A percentile compares a stretch with the other conserved stretches of the same genome.
These are phyloP conservation scores for Ceratocystis eucalypticola DNA, from an alignment of 2,329 filamentous ascomycete species.

Conservation along the genomic window DNA sequence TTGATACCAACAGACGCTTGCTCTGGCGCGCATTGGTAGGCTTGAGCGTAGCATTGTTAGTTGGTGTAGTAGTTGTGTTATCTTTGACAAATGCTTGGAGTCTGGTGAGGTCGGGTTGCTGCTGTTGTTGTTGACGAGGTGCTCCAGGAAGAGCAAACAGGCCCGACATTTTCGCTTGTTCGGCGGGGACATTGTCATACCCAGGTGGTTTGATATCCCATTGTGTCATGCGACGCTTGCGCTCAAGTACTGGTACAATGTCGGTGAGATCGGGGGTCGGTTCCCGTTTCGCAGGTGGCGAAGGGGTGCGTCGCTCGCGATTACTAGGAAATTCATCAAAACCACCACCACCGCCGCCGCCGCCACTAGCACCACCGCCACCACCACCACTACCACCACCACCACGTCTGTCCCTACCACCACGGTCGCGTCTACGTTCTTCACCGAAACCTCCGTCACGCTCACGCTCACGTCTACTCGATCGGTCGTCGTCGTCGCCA, in stretches of 20 bases:
- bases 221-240: conserved; percentile 86
- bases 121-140: conserved; percentile 74
- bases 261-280: conserved; percentile 91
- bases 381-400: conserved; percentile 30
- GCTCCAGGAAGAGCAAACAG: conserved; percentile 98
- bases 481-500: conserved; percentile 51
- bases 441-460: conserved; percentile 38
- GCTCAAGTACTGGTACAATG: conserved; percentile 64
- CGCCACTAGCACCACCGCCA: conserved; percentile 28
- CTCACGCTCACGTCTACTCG: conserved; percentile 44
- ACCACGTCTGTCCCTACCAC: conserved; percentile 29
- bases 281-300: conserved; percentile 79
- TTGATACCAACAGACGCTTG: conserved; percentile 80
- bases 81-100: conserved; percentile 87
- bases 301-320: conserved; percentile 51
- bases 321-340: conserved; percentile 29
- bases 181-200: conserved; percentile 95
- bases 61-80: conserved; percentile 40
- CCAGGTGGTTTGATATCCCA: conserved; percentile 99
- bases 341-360: conserved; percentile 27
- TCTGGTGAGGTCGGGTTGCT: conserved; percentile 80
- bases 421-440: conserved; percentile 28
- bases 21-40: conserved; percentile 87
- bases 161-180: conserved; percentile 95
- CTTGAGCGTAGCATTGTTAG: conserved; percentile 68